Evolutionary conservation across 257 asterid genomes (phyloP), one percentile per base, ranked within the genome.

Genomic region (Solanum chilense): DNA sequence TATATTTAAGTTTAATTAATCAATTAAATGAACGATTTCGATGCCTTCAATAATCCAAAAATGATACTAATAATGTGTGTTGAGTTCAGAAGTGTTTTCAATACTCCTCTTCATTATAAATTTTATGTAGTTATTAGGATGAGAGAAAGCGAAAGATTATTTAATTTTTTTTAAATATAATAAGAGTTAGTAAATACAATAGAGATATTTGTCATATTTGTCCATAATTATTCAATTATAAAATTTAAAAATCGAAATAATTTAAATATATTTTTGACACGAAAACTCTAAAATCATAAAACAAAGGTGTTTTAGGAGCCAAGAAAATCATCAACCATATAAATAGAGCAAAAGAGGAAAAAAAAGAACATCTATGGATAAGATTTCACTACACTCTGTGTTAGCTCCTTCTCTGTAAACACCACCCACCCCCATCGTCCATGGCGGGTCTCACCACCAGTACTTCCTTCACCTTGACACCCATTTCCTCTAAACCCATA

Each of bases 401-500:
- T 21, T 58, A 81, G 47, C 60, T 83, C 39, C 71, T 71, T 12
- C 70, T 88, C 3, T 31, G 39, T 37, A 12, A 83, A 21, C 58
- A 85, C 83, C 56, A 45, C 74, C 82, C 39, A 41, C 86, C 86
- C 23, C 68, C 85, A 39, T 56, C 89, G 82, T 18, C 94, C 91
- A 97, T 97, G 99, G 98, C 98, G 90, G 97, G 98, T 93, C 92
- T 94, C 52, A 75, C 97, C 95, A 92, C 90, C 95, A 89, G 16
- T 21, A 33, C 81, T 14, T 41, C 98, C 84, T 91, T 90, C 90
- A 90, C 97, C 69, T 87, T 92, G 92, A 93, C 88, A 82, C 89
- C 94, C 88, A 86, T 91, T 27, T 88, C 91, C 89, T 76, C 86
- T 81, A 91, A 85, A 82, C 71, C 94, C 86, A 31, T 31, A 29